Evolutionary conservation across 2,329 filamentous ascomycete species (phyloP).

Genomic region (Alternaria arborescens): DNA sequence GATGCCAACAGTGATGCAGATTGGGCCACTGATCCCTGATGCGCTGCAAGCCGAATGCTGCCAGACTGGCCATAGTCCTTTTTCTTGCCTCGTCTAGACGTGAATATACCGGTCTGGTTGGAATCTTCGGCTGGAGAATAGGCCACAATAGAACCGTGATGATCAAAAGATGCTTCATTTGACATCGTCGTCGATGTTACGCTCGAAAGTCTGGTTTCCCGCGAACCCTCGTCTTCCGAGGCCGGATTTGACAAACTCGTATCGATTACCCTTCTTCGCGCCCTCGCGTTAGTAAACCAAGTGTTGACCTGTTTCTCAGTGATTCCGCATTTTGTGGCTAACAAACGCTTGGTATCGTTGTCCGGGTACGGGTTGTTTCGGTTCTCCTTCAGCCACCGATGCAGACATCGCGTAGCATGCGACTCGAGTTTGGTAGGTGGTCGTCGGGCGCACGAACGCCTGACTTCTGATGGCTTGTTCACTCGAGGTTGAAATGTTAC

Average conservation of each 20-base stretch:
- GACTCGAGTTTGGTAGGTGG: constrained; percentile 40
- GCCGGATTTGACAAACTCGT: constrained; percentile 16
- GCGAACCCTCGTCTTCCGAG: constrained; percentile 31
- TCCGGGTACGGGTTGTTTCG: constrained; percentile 44
- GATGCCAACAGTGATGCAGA: constrained; percentile 8
- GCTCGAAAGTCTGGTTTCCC: constrained; percentile 25
- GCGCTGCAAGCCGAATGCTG: constrained; percentile 17
- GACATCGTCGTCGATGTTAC: constrained; percentile 14
- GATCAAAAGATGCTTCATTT: not conserved
- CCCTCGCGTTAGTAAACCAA: constrained; percentile 49
- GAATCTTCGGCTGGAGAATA: constrained; percentile 6
- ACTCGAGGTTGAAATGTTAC: constrained; percentile 23
- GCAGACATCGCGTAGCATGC: constrained; percentile 36
- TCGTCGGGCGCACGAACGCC: constrained; percentile 41
- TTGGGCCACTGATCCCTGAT: constrained; percentile 18
- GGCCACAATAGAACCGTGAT: constrained; percentile 15
- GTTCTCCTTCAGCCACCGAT: constrained; percentile 42
- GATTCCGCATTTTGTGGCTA: constrained; percentile 44
- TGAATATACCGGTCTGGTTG: constrained; percentile 1
- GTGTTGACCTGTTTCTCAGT: constrained; percentile 48
- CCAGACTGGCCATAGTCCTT: constrained; percentile 43
- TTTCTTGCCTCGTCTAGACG: constrained; percentile 48
- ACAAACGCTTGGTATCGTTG: constrained; percentile 37
- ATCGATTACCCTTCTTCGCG: constrained; percentile 36
- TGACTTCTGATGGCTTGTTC: constrained; percentile 21